Conservation (phyloP, 2,329 filamentous ascomycete genomes). For the Lasiodiplodia sp. region DNA sequence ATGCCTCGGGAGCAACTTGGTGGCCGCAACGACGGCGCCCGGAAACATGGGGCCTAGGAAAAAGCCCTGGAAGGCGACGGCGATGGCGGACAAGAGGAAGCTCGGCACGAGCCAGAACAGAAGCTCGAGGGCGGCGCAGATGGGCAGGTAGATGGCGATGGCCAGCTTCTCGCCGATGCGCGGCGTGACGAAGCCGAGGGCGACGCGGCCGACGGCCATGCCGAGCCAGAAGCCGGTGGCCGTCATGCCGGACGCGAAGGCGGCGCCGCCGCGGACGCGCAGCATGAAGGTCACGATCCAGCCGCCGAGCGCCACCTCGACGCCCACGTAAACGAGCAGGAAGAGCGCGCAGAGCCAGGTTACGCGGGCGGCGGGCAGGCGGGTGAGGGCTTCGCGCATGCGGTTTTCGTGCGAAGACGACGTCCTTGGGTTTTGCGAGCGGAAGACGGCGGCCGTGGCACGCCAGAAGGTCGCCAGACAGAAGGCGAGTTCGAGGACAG, state of each 20-base stretch:
- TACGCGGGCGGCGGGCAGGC: conserved; percentile 57
- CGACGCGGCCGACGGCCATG: conserved; percentile 75
- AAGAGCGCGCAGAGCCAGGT: conserved; percentile 80
- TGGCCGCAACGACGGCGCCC: conserved; percentile 74
- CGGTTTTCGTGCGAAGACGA: conserved; percentile 52
- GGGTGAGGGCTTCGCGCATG: conserved; percentile 59
- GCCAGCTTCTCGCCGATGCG: conserved; percentile 72
- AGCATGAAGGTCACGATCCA: conserved; percentile 92
- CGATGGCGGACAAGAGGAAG: conserved; percentile 76
- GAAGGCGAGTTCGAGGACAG: conserved; percentile 63
- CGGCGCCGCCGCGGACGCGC: conserved; percentile 70
- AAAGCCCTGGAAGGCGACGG: conserved; percentile 76
- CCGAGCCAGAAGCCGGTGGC: conserved; percentile 87
- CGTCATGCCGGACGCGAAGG: conserved; percentile 77
- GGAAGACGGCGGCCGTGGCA: conserved; percentile 66
- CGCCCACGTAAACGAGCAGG: conserved; percentile 79
- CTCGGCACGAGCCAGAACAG: conserved; percentile 83
- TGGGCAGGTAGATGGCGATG: conserved; percentile 67
- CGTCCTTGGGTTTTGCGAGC: conserved; percentile 57
- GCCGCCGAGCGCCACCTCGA: conserved; percentile 77
- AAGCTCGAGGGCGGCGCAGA: conserved; percentile 70
- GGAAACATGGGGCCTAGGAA: conserved; percentile 83
- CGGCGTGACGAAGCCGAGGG: conserved; percentile 79
- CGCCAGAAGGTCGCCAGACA: conserved; percentile 68
- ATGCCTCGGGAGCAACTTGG: conserved; percentile 75